Evolutionary conservation across 2,329 filamentous ascomycete genomes (phyloP).

Genomic region (Peltaster fructicola): DNA sequence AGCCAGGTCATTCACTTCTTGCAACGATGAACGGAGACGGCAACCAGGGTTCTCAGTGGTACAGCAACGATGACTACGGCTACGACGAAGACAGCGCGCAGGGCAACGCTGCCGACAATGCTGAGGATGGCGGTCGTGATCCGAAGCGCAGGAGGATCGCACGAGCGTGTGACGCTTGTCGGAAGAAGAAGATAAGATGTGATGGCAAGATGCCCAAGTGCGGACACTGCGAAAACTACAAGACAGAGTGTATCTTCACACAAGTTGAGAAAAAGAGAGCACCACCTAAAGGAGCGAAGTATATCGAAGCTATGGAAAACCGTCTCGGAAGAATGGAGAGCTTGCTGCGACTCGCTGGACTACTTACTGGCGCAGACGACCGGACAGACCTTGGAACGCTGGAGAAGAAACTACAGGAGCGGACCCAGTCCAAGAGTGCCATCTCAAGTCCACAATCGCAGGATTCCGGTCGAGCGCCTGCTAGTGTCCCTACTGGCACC

Average conservation of each 20-base stretch:
- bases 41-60: conserved; percentile 1
- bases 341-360: conserved; percentile 65
- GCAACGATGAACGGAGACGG: not conserved
- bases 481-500: conserved; percentile 1
- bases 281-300: conserved; percentile 94
- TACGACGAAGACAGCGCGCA: conserved; percentile 9
- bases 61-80: conserved; percentile 12
- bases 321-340: conserved; percentile 91
- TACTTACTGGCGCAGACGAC: conserved; percentile 73
- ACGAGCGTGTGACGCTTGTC: conserved; percentile 86
- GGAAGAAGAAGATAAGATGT: conserved; percentile 94
- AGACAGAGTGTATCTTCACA: conserved; percentile 93
- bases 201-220: conserved; percentile 91
- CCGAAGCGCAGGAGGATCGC: conserved; percentile 80
- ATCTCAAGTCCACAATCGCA: conserved; percentile 19
- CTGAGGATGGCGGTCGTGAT: conserved; percentile 31
- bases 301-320: conserved; percentile 93
- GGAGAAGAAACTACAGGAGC: conserved; percentile 52
- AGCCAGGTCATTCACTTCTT: conserved; percentile 1
- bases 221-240: conserved; percentile 93
- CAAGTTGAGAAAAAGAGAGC: conserved; percentile 98
- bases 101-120: conserved; percentile 6
- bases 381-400: conserved; percentile 75
- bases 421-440: conserved; percentile 18
- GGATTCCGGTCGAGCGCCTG: conserved; percentile 3